Base-by-base conservation (phyloP, 2,329 filamentous ascomycete species). In the Malbranchea cinnamomea region DNA sequence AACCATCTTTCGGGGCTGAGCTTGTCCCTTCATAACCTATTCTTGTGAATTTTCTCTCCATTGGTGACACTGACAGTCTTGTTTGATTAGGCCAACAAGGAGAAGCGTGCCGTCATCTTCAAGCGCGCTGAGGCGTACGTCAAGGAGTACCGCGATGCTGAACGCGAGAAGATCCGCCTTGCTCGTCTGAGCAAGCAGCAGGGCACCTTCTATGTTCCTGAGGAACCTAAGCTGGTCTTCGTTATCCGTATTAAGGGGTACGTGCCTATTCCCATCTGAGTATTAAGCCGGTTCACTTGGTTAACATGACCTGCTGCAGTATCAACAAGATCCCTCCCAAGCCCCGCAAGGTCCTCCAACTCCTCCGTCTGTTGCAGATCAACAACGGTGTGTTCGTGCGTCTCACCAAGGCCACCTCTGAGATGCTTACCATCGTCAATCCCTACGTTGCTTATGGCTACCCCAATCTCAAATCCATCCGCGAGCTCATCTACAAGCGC, bases 321-420 rank as follows among this genome's bases (percentile, higher is more conserved):
- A 95, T 98, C 84, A 95, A 95, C 82, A 98, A 98, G 81, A 95
- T 98, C 54, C 77, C 91, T 60, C 89, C 89, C 52, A 95, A 98
- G 81, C 91, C 91, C 65, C 85, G 89, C 74, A 98, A 98, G 78
- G 95, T 93, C 57, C 77, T 98, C 52, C 89, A 98, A 70, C 82
- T 98, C 40, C 85, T 98, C 61, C 87, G 89, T 72, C 83, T 98
- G 46, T 78, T 98, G 54, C 89, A 98, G 73, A 98, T 98, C 80
- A 98, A 98, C 82, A 95, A 93, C 65, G 89, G 87, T 65, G 83
- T 94, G 64, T 98, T 98, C 69, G 71, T 98, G 66, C 78, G 76
- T 57, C 71, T 94, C 57, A 95, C 85, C 68, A 98, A 95, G 79
- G 89, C 89, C 46, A 95, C 87, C 54, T 68, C 74, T 54, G 82